A percentile compares a stretch with the other conserved stretches of the same genome.
Conservation (phyloP, 2,329 filamentous ascomycete species). For the Zymoseptoria tritici region DNA sequence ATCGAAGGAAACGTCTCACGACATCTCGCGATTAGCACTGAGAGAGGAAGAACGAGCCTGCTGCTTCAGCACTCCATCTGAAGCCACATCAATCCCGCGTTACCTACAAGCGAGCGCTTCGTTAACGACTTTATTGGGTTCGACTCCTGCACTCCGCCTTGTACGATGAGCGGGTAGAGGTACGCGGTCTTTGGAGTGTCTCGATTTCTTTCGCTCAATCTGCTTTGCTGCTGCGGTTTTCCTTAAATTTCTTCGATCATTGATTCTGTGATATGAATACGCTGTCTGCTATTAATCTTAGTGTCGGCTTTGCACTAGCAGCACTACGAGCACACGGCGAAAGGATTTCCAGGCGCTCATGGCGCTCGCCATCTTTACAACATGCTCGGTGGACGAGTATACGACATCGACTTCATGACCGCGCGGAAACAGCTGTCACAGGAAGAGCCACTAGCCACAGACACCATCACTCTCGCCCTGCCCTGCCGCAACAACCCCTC, state of each 20-base stretch:
- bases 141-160: neutral
- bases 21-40: too few relatives aligned
- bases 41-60: too few relatives aligned
- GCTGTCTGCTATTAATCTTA: too few relatives aligned
- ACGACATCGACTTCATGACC: constrained; percentile 1
- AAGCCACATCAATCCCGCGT: too few relatives aligned
- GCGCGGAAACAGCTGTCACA: neutral
- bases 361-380: neutral
- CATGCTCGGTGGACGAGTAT: constrained; percentile 1
- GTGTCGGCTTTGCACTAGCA: too few relatives aligned
- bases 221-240: neutral
- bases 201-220: neutral
- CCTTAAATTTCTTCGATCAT: neutral
- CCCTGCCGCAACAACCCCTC: neutral
- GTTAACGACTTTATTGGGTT: neutral
- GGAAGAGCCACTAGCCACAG: neutral
- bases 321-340: neutral
- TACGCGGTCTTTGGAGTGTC: neutral
- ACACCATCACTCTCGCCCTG: neutral
- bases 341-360: neutral
- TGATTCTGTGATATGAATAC: too few relatives aligned
- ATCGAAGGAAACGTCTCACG: too few relatives aligned
- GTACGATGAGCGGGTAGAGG: too few relatives aligned
- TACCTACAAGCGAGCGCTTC: neutral
- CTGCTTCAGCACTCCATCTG: too few relatives aligned